Conservation (phyloP, 2,329 filamentous ascomycete genomes). For the Aspergillus sp. region DNA sequence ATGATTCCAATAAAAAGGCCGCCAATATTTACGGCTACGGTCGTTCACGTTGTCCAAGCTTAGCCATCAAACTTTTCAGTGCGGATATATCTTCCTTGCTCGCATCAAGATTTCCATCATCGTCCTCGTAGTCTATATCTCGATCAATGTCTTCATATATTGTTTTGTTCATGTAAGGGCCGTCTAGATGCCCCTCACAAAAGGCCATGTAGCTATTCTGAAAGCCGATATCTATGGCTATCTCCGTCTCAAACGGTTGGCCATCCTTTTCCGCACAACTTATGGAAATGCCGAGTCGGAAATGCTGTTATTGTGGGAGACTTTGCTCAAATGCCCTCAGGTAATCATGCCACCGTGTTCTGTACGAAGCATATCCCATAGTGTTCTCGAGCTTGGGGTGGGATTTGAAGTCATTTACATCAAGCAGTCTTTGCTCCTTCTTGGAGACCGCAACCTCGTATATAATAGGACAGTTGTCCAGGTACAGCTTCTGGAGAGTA, state of each 20-base stretch:
- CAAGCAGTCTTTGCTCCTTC: neutral
- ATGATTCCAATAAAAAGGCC: too few relatives aligned
- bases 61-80: neutral
- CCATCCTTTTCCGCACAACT: too few relatives aligned
- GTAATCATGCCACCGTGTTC: constrained; percentile 22
- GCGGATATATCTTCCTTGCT: neutral
- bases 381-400: neutral
- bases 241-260: too few relatives aligned
- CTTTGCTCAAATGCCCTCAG: constrained; percentile 19
- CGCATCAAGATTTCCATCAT: too few relatives aligned
- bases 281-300: constrained; percentile 12
- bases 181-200: too few relatives aligned
- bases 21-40: neutral
- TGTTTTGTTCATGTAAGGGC: too few relatives aligned
- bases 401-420: neutral
- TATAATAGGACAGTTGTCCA: constrained; percentile 46
- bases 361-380: constrained; percentile 6
- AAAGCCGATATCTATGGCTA: too few relatives aligned
- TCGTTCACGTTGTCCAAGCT: neutral
- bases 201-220: too few relatives aligned
- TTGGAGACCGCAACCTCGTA: constrained; percentile 9
- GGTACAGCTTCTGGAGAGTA: constrained; percentile 42
- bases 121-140: neutral
- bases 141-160: too few relatives aligned
- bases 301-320: constrained; percentile 18